A percentile compares a stretch with the other conserved stretches of the same genome.
These are phyloP conservation scores for Hymenoscyphus linearis DNA, from an alignment of 2,329 filamentous ascomycete genomes.

Conservation along the genomic window DNA sequence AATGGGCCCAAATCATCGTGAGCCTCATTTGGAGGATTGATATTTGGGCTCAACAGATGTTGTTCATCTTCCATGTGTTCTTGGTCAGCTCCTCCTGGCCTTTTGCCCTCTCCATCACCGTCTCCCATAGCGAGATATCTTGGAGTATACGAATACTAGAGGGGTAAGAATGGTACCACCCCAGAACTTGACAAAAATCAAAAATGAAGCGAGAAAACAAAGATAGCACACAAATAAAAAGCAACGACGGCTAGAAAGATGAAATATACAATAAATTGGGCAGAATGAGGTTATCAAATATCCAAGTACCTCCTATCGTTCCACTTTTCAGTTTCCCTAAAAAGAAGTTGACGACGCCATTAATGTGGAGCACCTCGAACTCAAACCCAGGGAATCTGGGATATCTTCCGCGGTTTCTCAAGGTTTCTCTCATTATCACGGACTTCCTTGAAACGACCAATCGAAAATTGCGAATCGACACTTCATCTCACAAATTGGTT, in stretches of 20 bases:
- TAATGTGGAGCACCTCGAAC: background rate
- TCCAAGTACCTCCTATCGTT: background rate
- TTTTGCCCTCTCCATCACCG: background rate
- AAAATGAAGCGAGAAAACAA: background rate
- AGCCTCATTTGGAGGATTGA: constrained; percentile 1
- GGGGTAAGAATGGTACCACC: background rate
- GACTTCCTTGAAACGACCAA: background rate
- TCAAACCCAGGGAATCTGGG: background rate
- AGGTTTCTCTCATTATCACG: background rate
- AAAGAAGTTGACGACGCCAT: background rate
- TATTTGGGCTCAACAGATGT: constrained; percentile 4
- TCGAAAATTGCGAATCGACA: background rate
- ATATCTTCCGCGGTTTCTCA: background rate
- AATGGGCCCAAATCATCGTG: background rate
- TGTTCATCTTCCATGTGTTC: background rate
- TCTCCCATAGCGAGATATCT: background rate
- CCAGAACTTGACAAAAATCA: background rate
- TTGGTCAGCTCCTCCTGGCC: background rate
- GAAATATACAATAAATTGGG: background rate
- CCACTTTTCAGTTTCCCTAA: background rate
- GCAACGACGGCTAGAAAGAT: background rate
- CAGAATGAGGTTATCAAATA: background rate
- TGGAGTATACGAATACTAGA: background rate
- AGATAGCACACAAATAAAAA: background rate
- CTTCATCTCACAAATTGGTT: background rate